Evolutionary conservation across 371 early-diverging fungal species (phyloP).

Genomic region (Mucor plumbeus): DNA sequence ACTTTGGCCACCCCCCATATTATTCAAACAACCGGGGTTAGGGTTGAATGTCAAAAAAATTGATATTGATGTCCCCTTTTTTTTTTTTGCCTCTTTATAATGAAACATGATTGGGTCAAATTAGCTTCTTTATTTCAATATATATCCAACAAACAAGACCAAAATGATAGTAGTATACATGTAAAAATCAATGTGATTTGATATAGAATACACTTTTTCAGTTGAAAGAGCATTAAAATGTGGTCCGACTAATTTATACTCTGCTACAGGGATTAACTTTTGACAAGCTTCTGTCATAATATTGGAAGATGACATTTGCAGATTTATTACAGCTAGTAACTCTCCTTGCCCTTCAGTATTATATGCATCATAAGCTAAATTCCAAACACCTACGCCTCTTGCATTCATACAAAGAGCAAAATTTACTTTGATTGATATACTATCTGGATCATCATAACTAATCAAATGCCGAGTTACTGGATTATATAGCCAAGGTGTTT

Average conservation of each 20-base stretch:
- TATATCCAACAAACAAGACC: not conserved
- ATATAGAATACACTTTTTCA: not conserved
- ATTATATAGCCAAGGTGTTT: slow-evolving; percentile 72
- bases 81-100: not conserved
- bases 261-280: not conserved
- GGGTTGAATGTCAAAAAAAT: slow-evolving; percentile 5
- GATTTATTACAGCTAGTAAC: slow-evolving; percentile 5
- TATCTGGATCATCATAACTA: slow-evolving; percentile 65
- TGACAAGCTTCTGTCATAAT: slow-evolving; percentile 5
- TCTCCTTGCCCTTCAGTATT: slow-evolving; percentile 7
- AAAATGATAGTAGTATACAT: not conserved
- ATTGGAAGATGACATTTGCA: not conserved
- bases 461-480: slow-evolving; percentile 56
- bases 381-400: slow-evolving; percentile 29
- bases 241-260: slow-evolving; percentile 14
- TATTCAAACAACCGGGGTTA: slow-evolving; percentile 7
- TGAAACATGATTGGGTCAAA: not conserved
- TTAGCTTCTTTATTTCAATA: not conserved
- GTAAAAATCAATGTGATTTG: not conserved
- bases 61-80: not conserved
- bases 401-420: slow-evolving; percentile 51
- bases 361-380: slow-evolving; percentile 15
- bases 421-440: slow-evolving; percentile 56
- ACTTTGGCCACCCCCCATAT: not conserved
- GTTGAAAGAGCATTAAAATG: slow-evolving; percentile 14